A percentile compares a stretch with the other conserved stretches of the same genome.
Conservation (phyloP, 2,329 filamentous ascomycete genomes). For the Diaporthe aspalathi region DNA sequence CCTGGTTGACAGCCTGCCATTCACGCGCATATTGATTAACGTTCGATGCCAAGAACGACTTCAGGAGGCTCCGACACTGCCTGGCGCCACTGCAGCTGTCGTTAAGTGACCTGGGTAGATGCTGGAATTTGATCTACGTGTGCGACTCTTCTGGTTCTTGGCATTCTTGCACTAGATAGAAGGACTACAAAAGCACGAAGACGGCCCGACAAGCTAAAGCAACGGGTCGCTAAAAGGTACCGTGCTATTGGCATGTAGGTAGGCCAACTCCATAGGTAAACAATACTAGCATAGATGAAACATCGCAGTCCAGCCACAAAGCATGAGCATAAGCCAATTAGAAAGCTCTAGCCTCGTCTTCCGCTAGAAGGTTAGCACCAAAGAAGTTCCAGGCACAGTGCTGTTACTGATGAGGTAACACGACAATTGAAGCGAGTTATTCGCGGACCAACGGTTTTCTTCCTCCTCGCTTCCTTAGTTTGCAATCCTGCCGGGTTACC, state of each 20-base stretch:
- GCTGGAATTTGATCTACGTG: too few species aligned
- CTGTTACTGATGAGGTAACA: not conserved
- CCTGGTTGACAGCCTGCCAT: not conserved
- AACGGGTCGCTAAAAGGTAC: not conserved
- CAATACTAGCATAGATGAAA: not conserved
- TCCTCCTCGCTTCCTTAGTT: not conserved
- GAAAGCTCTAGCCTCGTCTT: constrained; percentile 1
- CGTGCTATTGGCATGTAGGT: not conserved
- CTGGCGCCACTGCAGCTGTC: too few species aligned
- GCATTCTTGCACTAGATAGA: not conserved
- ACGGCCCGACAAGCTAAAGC: not conserved
- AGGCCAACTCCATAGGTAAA: not conserved
- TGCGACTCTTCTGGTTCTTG: too few species aligned
- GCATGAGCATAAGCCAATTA: not conserved
- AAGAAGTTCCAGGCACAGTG: not conserved
- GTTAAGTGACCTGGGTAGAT: too few species aligned
- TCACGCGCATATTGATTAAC: not conserved
- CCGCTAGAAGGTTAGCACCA: not conserved
- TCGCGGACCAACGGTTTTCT: not conserved
- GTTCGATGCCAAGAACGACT: not conserved
- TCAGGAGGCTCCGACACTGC: not conserved
- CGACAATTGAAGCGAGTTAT: not conserved
- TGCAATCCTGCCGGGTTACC: not conserved
- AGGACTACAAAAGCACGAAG: not conserved
- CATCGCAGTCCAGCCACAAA: not conserved